These are phyloP conservation scores for Penicillium goetzii DNA, from an alignment of 495 filamentous ascomycete species.

Conservation along the genomic window DNA sequence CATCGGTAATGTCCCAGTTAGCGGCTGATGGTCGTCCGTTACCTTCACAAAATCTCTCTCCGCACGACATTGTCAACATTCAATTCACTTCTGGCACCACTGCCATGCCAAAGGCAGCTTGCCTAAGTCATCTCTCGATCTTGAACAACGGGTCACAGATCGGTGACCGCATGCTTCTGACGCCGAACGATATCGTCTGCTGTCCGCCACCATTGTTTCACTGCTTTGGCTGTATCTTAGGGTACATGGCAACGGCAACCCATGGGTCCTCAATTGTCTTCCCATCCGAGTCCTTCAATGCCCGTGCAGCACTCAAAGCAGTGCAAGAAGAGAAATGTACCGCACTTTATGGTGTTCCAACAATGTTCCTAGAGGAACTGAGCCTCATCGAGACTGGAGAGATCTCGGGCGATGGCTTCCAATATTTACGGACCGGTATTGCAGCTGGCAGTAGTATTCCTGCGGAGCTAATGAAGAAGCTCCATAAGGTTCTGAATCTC, in stretches of 20 bases:
- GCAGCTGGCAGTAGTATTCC: conserved; percentile 88
- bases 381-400: conserved; percentile 65
- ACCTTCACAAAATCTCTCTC: conserved; percentile 53
- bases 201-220: conserved; percentile 91
- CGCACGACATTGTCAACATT: conserved; percentile 84
- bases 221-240: conserved; percentile 89
- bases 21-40: conserved; percentile 49
- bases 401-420: conserved; percentile 61
- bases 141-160: conserved; percentile 89
- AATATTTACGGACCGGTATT: conserved; percentile 81
- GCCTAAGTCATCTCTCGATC: conserved; percentile 80
- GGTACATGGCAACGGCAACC: conserved; percentile 92
- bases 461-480: conserved; percentile 76
- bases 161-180: conserved; percentile 80
- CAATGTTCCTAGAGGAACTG: conserved; percentile 93
- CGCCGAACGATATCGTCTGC: conserved; percentile 71
- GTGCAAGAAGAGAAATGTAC: conserved; percentile 78
- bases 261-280: conserved; percentile 86
- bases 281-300: conserved; percentile 85
- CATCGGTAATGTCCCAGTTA: conserved; percentile 48
- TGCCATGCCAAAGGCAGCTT: conserved; percentile 86
- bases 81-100: conserved; percentile 98
- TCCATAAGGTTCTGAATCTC: conserved; percentile 77
- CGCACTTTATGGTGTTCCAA: conserved; percentile 90
- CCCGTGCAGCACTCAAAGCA: conserved; percentile 67